Base-by-base conservation (phyloP, 139 green algal species). In the Chlamydomonas applanata region DNA sequence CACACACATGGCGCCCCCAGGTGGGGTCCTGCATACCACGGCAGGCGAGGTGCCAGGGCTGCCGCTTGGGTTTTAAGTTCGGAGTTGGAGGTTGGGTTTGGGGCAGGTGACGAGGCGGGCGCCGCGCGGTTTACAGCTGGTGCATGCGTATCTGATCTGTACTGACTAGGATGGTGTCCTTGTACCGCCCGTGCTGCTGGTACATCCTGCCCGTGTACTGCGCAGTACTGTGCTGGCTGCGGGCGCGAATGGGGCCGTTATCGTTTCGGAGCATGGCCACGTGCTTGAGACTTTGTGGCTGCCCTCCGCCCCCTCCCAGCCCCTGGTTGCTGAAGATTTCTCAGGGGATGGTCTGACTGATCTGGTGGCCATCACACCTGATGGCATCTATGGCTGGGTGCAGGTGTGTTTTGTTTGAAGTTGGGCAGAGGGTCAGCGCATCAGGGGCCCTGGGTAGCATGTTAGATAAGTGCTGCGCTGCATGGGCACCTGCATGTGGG, bases 281-380 rank as follows among this genome's bases (percentile, higher is more conserved):
- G 57, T 82, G 60, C 74, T 96, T 13, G 82, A 83, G 17, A 73
- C 60, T 9, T 74, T 97, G 34, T 82, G 85, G 29, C 69, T 98
- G 54, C 90, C 93, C 0, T 82, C 81, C 4, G 44, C 80, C 19
- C 83, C 86, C 17, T 63, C 80, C 0, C 59, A 75, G 49, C 77
- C 74, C 25, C 72, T 95, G 17, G 53, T 93, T 34, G 64, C 32
- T 16, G 46, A 46, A 1, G 95, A 99, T 69, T 99, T 96, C 82
- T 94, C 94, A 74, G 86, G 91, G 1, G 94, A 98, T 70, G 83
- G 89, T 3, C 82, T 95, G 35, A 97, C 85, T 22, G 95, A 99
- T 73, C 61, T 99, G 2, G 74, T 99, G 0, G 52, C 97, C 4
- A 69, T 93, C 1, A 86, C 77, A 0, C 25, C 59, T 2, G 53